Percentiles rank a stretch among this genome's conserved stretches.
These are phyloP conservation scores for Nepenthes gracilis DNA, from an alignment of 148 eudicot genomes.

Conservation along the genomic window DNA sequence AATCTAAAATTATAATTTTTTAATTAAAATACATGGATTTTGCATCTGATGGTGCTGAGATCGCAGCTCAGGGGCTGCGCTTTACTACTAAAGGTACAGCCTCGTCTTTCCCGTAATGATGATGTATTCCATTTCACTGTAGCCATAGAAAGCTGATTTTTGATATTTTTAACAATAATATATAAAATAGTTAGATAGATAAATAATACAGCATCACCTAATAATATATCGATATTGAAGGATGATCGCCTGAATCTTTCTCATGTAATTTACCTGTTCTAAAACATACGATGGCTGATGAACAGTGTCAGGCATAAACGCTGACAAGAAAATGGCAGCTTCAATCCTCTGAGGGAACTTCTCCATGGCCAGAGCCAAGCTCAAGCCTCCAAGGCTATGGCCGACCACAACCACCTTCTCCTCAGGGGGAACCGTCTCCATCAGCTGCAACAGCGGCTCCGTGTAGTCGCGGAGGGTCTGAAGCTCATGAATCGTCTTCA, in stretches of 20 bases:
- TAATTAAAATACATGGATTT: no score
- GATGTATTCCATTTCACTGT: no score
- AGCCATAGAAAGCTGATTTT: no score
- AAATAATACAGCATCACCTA: no score
- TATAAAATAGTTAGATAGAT: no score
- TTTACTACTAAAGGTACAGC: no score
- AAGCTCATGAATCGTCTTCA: slow-evolving; percentile 10
- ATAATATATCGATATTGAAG: background rate
- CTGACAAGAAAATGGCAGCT: slow-evolving; percentile 18
- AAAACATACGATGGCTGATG: slow-evolving; percentile 17
- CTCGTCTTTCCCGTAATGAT: no score
- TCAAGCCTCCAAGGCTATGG: slow-evolving; percentile 23
- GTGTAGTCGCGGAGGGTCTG: slow-evolving; percentile 14
- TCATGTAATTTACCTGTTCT: slow-evolving; percentile 28
- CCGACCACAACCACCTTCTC: slow-evolving; percentile 21
- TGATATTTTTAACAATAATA: no score
- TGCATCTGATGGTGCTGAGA: no score
- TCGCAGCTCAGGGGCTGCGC: no score
- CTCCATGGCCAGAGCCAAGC: slow-evolving; percentile 20
- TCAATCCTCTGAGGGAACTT: slow-evolving; percentile 10
- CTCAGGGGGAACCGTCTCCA: slow-evolving; percentile 7
- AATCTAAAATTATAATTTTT: no score
- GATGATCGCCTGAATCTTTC: background rate
- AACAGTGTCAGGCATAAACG: slow-evolving; percentile 20
- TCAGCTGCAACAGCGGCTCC: slow-evolving; percentile 20